Base-by-base conservation (phyloP, 805 yeast genomes). In the Wickerhamiella domercqiae region DNA sequence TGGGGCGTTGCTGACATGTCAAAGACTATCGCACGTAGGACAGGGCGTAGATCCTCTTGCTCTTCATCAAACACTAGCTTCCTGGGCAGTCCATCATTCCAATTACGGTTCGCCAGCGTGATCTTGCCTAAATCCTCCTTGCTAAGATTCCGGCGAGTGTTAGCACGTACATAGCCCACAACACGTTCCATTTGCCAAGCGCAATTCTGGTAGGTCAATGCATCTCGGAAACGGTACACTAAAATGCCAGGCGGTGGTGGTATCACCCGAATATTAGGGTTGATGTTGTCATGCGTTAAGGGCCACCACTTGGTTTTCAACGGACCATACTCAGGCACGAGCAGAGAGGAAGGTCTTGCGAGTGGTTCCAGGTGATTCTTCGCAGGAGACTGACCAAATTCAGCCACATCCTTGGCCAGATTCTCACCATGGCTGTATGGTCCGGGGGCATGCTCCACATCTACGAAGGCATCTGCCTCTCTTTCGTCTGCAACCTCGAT, bases 231-330 rank as follows among this genome's bases (percentile, higher is more conserved):
- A 49, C 90, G 71, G 63, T 76, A 86, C 2, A 86, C 93, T 40
- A 84, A 49, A 14, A 86, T 84, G 24, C 96, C 95, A 1, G 87
- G 82, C 21, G 95, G 95, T 13, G 96, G 94, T 2, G 84, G 79
- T 13, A 55, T 55, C 5, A 86, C 70, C 1, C 63, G 53, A 14
- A 84, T 56, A 13, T 66, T 68, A 3, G 68, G 60, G 55, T 86
- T 81, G 71, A 52, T 39, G 54, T 56, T 54, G 54, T 57, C 53
- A 59, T 65, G 55, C 54, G 50, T 40, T 16, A 60, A 38, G 2
- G 65, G 62, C 34, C 61, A 61, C 62, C 61, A 56, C 33, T 42
- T 45, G 17, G 46, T 33, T 35, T 47, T 17, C 4, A 22, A 7
- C 5, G 29, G 30, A 3, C 38, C 39, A 2, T 38, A 33, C n/a